A percentile compares a stretch with the other conserved stretches of the same genome.
phyloP scores from a whole-genome alignment of 2,329 filamentous ascomycete species.

The Colletotrichum sp. region DNA sequence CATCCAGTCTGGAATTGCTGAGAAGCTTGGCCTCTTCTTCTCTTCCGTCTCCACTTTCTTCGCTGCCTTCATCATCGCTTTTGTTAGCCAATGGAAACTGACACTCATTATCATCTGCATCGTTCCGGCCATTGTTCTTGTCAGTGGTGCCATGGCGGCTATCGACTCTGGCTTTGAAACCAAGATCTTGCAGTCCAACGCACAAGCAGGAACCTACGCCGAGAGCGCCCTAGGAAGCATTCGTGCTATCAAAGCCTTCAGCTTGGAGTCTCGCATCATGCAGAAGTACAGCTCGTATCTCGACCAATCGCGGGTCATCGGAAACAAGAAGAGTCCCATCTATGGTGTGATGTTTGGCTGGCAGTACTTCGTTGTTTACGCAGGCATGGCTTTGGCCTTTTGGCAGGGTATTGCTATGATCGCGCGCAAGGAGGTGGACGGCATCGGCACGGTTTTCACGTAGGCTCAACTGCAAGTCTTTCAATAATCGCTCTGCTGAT shows the following conservation, averaged over 20 bases:
- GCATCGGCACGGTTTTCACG: constrained; percentile 21
- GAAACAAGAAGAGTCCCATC: constrained; percentile 33
- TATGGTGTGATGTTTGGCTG: constrained; percentile 35
- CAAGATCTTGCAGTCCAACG: constrained; percentile 28
- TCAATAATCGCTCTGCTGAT: constrained; percentile 37
- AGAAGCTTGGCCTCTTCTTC: constrained; percentile 38
- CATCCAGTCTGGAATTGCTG: constrained; percentile 39
- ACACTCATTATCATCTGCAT: constrained; percentile 48
- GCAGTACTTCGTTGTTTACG: constrained; percentile 43
- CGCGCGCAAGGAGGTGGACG: constrained; percentile 21
- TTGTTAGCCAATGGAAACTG: constrained; percentile 43
- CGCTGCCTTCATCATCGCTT: constrained; percentile 38
- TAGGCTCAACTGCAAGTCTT: background rate
- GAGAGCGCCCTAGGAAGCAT: constrained; percentile 27
- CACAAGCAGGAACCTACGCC: constrained; percentile 28
- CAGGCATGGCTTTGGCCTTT: constrained; percentile 23
- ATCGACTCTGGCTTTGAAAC: constrained; percentile 28
- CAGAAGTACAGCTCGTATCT: constrained; percentile 11
- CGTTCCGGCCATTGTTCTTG: constrained; percentile 28
- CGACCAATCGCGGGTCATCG: constrained; percentile 26
- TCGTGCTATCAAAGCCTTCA: constrained; percentile 22
- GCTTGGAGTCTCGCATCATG: constrained; percentile 13
- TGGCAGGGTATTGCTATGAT: constrained; percentile 42
- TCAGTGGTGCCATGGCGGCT: constrained; percentile 23
- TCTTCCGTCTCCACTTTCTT: constrained; percentile 38